Base-by-base conservation (phyloP, 768 basidiomycete species). In the Leccinellum albellum region DNA sequence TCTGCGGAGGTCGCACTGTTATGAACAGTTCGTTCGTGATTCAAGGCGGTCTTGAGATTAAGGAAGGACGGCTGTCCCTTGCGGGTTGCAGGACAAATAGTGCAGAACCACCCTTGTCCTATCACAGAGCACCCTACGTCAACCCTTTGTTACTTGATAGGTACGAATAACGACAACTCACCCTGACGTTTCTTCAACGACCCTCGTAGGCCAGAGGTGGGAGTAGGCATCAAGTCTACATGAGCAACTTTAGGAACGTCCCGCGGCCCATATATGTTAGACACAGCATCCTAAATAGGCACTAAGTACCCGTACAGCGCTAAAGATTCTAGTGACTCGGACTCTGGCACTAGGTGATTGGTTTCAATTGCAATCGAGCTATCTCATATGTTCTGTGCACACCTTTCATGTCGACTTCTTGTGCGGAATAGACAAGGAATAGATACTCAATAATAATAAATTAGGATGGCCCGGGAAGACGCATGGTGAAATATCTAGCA, bases 1-100 rank as follows among this genome's bases (percentile, higher is more conserved):
- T 23, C 45, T 21, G 61, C 58, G 31, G 59, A 54, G 15, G 32
- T 58, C 45, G 45, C 14, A 46, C 45, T 14, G 26, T 58, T 62
- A 6, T 56, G 64, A 28, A 44, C 50, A 10, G 57, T 64, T 23
- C 51, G 60, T 55, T 75, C 74, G 50, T 78, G 75, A 15, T 64
- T 58, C 47, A 71, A 31, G 7, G 74, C 76, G 3, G 65, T 67
- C 49, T 68, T 61, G 49, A 65, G 21, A 28, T 60, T 68, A 55
- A 69, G 64, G 6, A 67, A 65, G 20, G 67, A 63, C 3, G 61
- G 52, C 32, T 60, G 64, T 12, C 61, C 62, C 32, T 46, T 59
- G 56, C 58, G 61, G 8, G 55, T 54, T 1, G 66, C 51, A 8
- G 68, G 66, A 63, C 75, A 75, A n/a, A 66, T 51, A 44, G 32